These are phyloP conservation scores for Metarhizium album DNA, from an alignment of 2,329 filamentous ascomycete species.

Conservation along the genomic window DNA sequence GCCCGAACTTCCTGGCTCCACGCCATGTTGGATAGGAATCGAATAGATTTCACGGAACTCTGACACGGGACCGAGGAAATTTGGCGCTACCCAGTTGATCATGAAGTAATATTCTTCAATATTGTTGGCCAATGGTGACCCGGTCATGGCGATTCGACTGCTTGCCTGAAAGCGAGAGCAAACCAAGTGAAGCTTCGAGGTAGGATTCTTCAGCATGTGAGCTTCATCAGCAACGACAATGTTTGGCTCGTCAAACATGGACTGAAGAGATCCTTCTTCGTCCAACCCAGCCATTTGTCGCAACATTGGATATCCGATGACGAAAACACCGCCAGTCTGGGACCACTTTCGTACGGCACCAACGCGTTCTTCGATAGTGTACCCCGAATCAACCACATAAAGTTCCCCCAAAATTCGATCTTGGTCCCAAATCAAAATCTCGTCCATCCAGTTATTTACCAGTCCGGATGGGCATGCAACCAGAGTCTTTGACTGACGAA, in stretches of 20 bases:
- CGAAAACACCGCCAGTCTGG: slow-evolving; percentile 55
- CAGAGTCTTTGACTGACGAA: slow-evolving; percentile 54
- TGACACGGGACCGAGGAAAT: slow-evolving; percentile 56
- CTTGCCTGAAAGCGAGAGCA: slow-evolving; percentile 52
- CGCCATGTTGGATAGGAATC: slow-evolving; percentile 61
- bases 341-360: slow-evolving; percentile 48
- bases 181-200: slow-evolving; percentile 38
- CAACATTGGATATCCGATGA: slow-evolving; percentile 67
- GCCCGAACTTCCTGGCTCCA: slow-evolving; percentile 51
- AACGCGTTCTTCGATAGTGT: slow-evolving; percentile 27
- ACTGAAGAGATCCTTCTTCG: slow-evolving; percentile 23
- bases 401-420: slow-evolving; percentile 42
- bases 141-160: slow-evolving; percentile 73
- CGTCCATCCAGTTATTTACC: slow-evolving; percentile 74
- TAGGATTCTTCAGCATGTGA: slow-evolving; percentile 62
- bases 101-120: slow-evolving; percentile 77
- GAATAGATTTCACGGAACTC: slow-evolving; percentile 66
- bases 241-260: slow-evolving; percentile 51
- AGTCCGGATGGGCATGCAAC: slow-evolving; percentile 67
- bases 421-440: slow-evolving; percentile 61
- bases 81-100: slow-evolving; percentile 77
- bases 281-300: slow-evolving; percentile 22
- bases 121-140: slow-evolving; percentile 77
- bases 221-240: slow-evolving; percentile 81
- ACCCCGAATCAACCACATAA: slow-evolving; percentile 39